Conservation (phyloP, 805 yeast species). For the Saturnispora ahearnii region DNA sequence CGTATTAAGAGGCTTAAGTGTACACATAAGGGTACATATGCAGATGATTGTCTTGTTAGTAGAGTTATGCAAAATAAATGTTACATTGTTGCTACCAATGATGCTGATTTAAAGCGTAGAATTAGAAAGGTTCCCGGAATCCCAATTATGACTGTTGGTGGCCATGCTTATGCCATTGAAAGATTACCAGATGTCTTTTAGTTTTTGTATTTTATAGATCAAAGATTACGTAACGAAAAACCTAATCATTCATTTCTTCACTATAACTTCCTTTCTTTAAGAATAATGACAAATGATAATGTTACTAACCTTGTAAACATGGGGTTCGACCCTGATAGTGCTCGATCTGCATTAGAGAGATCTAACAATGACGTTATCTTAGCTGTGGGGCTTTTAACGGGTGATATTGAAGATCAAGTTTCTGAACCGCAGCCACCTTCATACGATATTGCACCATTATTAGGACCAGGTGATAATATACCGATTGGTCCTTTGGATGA, state of each 20-base stretch:
- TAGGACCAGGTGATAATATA: background rate
- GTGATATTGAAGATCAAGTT: constrained; percentile 2
- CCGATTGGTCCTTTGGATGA: background rate
- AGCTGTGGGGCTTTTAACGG: constrained; percentile 25
- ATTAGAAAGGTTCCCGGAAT: constrained; percentile 95
- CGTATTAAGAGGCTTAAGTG: constrained; percentile 81
- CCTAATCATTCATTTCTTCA: background rate
- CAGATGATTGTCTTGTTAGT: constrained; percentile 93
- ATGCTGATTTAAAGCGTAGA: constrained; percentile 91
- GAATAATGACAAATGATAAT: constrained; percentile 19
- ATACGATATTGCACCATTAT: constrained; percentile 1
- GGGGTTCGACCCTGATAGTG: constrained; percentile 22
- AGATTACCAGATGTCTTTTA: constrained; percentile 89
- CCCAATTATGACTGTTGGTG: constrained; percentile 94
- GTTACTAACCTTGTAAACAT: constrained; percentile 18
- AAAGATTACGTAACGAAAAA: constrained; percentile 2
- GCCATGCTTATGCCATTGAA: constrained; percentile 85
- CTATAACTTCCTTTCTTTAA: background rate
- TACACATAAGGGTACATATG: constrained; percentile 92
- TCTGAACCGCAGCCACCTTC: constrained; percentile 3
- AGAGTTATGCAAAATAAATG: constrained; percentile 95
- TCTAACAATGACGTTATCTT: constrained; percentile 26
- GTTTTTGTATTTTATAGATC: constrained; percentile 1
- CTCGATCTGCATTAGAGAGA: constrained; percentile 26
- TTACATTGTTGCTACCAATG: constrained; percentile 94